Base-by-base conservation (phyloP, 2,329 filamentous ascomycete species). In the Cercospora citrullina region DNA sequence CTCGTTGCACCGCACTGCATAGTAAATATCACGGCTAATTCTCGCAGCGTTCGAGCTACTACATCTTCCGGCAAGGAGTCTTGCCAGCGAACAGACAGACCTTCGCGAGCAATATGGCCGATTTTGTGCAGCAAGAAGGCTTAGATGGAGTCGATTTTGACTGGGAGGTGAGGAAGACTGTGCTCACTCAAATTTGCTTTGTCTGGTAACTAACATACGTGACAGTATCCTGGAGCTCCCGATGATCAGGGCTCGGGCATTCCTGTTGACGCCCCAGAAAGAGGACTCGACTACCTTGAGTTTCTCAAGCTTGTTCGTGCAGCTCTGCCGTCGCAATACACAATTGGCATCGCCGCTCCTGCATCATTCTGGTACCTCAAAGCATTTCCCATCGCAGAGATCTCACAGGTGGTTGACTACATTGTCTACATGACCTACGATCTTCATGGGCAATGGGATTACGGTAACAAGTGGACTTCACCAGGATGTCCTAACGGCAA, bases 61-160 rank as follows among this genome's bases (percentile, higher is more conserved):
- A 65, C 18, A 79, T 83, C 45, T 79, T 84, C 63, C 75, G 81
- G 1, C 66, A 80, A 6, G 79, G 67, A 16, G 75, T 81, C 4
- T 74, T 63, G 68, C 71, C 74, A 1, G 77, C 66, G 0, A 84
- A 86, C 66, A 76, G 81, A 0, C 68, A 73, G 7, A 84, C 69
- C 1, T 94, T 95, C 76, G 91, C 90, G 1, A 82, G 85, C 90
- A 59, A 89, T 94, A 3, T 84, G 88, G 36, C 81, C 14, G 79
- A 60, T 14, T 72, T 97, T 39, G 83, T 97, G 73, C 89, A 90
- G 77, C 87, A 93, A 73, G 81, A 93, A 14, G 93, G 93, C 7
- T 91, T 97, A 6, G 79, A 80, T 57, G 79, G 77, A 28, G 66
- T 82, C 26, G 80, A 82, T 69, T 72, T 82, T 30, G 80, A 81